Base-by-base conservation (phyloP, 768 basidiomycete genomes). In the Hydnomerulius pinastri region DNA sequence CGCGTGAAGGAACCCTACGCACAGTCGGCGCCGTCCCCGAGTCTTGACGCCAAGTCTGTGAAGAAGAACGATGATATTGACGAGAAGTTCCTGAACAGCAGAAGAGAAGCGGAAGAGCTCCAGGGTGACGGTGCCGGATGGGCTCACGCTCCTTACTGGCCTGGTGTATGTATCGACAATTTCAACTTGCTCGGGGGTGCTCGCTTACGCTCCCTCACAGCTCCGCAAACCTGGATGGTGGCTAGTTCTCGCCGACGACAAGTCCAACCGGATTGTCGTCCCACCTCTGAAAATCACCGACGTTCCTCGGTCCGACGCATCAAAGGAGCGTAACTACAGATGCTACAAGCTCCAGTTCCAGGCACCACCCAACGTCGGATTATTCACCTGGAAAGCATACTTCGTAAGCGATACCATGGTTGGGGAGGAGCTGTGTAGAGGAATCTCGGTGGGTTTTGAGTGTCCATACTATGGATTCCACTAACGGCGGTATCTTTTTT, bases 71-170 rank as follows among this genome's bases (percentile, higher is more conserved):
- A 82, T 27, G 80, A 82, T 53, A 80, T 79, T 50, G 87, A 92
- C 43, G 78, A 86, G 40, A 77, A 82, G 53, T 91, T 94, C 69
- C 73, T 95, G 39, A 71, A 69, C 17, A 77, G 79, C 27, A 75
- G 82, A 18, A 77, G 76, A 27, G 85, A 87, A 4, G 74, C 78
- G 0, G 90, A 91, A 57, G 83, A 86, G 43, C 55, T 83, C 0
- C 68, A 73, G n/a, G 72, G 72, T 23, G 62, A 62, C n/a, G 57
- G 71, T 9, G 72, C 72, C 44, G 82, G 78, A 23, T 83, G 73
- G 51, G 93, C 88, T n/a, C 95, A 99, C 65, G 91, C 95, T 6
- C 96, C 96, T 4, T 79, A 81, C 62, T 98, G 93, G 93, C 93
- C 96, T 48, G 81, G 78, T 52, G 93, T 95, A 60, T 37, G 87